Base-by-base conservation (phyloP, 306 rosid species). In the Pachyrhizus erosus region DNA sequence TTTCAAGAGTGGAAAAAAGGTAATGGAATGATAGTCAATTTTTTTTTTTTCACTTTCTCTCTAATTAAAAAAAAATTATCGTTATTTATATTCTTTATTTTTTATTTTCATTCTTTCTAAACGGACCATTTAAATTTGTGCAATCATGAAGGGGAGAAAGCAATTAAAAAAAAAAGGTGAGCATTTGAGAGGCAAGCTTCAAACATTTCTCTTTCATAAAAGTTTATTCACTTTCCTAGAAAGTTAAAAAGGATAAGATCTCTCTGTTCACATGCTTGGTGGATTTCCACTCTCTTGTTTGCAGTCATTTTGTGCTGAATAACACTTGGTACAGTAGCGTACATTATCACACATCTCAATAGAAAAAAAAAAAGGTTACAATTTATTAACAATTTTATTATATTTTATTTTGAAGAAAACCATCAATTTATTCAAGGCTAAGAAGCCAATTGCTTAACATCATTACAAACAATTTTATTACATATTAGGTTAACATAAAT, bases 211-310 rank as follows among this genome's bases (percentile, higher is more conserved):
- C 20, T 11, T 18, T 12, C 12, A 11, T 13, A 75, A 14, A 55
- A 55, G 52, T 54, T 33, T 58, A 17, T 76, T 60, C 14, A 40
- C 15, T 76, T 60, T 76, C 70, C 70, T 24, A 1, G 29, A 23
- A 58, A 58, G 70, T 60, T 76, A 40, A 76, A 58, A 76, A 40
- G 27, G 15, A 15, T 4, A 11, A 26, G 27, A 75, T 75, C 70
- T 57, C 42, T 24, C 42, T 24, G 0, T 23, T 33, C 69, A 57
- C 80, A 15, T 58, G 70, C 55, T 26, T 48, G 42, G 13, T 20
- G 9, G 2, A 18, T 40, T 42, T 42, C 9, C 2, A 39, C 8
- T 39, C 2, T 10, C 2, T 18, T 18, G 2, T 67, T 5, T 0
- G 10, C 9, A 10, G 26, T 37, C 1, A 8, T 3, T 66, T 10